Evolutionary conservation across 768 basidiomycete genomes (phyloP), one percentile per base, ranked within the genome.

Genomic region (Rickenella mellea): DNA sequence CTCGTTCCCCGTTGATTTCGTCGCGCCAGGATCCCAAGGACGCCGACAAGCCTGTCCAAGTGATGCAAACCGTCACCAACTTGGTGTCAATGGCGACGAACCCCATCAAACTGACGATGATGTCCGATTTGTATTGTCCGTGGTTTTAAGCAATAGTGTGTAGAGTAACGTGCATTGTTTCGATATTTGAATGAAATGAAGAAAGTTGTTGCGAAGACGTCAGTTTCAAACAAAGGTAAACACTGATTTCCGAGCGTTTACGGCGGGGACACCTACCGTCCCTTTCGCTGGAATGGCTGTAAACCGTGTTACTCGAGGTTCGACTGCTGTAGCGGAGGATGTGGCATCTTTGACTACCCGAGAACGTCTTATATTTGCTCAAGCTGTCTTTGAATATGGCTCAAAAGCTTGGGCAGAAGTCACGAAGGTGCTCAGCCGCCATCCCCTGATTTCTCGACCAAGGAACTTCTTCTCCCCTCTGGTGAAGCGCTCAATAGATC

Each of bases 41-140:
- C 60, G 52, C 57, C 37, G 62, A 64, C 38, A 68, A 65, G 22
- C 80, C 83, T 1, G 78, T 84, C n/a, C 65, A 62, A 9, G 58
- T 60, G 27, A 63, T 85, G 32, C 85, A 91, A 55, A 86, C 85
- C 2, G 78, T 91, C 41, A 80, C 80, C 22, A 84, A 78, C 53
- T 69, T 96, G 15, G 81, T 98, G 45, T 83, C 84, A 0, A 76
- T 73, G 27, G 90, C 94, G 12, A 89, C 90, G 4, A 88, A 92
- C 55, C 89, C 91, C 1, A 64, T 83, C 21, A 80, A 84, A 46
- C 71, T 98, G 6, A 79, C 82, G 45, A 84, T 83, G 58, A 88
- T 90, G 83, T 75, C 79, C 24, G 90, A 94, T 56, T 68, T 77
- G 21, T 92, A 82, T 54, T 73, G 83, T 50, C 84, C 91, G 4